Base-by-base conservation (phyloP, 2,329 filamentous ascomycete genomes). In the Fusarium praegraminearum region DNA sequence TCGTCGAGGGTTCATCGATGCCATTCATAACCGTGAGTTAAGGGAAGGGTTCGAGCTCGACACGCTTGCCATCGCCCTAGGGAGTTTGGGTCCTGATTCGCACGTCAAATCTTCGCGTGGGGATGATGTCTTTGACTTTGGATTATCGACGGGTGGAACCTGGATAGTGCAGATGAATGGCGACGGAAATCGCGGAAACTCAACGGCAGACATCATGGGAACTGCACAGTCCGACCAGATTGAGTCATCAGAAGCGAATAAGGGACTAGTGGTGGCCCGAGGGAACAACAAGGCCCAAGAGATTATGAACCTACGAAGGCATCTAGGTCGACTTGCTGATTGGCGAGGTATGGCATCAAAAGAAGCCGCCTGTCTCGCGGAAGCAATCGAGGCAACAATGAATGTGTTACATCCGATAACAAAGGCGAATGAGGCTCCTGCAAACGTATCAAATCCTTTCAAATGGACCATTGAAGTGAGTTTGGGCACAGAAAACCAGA, bases 91-190 rank as follows among this genome's bases (percentile, higher is more conserved):
- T 30, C 10, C 28, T 30, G 28, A 30, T 5, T 30, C 28, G 2
- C 4, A 28, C 3, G 3, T 1, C 10, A 11, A 11, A 10, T 28
- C 28, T 28, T 1, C 2, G 1, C 28, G 3, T 4, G 1, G 28
- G 4, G 28, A 28, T 9, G 10, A 28, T 1, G 10, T 12, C 10
- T 30, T 36, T 5, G 35, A 36, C 18, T 36, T 36, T 7, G 35
- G 35, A 3, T 6, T 36, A 1, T 36, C 35, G 1, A 38, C n/a
- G 35, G 11, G 35, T 3, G 33, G 15, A 35, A 18, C 15, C 0
- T 35, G 33, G 33, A 18, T 5, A 8, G 33, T 35, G 0, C 15
- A 16, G 4, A 35, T 18, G 33, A 35, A 18, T 18, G 15, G 8
- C 0, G 32, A 8, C 4, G 7, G 7, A 5, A 35, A 8, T 30